Evolutionary conservation across 768 basidiomycete genomes (phyloP), one percentile per base, ranked within the genome.

Genomic region (Psilocybe subaeruginosa): DNA sequence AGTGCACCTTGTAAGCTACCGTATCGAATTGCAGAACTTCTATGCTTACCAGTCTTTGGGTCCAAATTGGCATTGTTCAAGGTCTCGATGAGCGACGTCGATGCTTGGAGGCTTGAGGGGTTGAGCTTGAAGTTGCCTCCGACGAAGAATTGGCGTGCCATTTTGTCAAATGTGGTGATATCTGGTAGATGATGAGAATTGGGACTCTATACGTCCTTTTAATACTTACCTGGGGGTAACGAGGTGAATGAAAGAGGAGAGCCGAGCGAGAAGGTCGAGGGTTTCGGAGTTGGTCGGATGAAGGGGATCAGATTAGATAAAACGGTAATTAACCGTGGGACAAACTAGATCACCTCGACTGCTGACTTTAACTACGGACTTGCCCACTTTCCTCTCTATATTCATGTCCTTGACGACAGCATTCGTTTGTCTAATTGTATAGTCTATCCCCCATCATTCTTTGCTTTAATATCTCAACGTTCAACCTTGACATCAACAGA

Each of bases 91-190:
- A 99, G 84, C 47, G 79, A 76, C 65, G 78, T 78, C 75, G 91
- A 89, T 67, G 86, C 82, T 64, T 82, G 81, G 64, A 80, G 80
- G 39, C 88, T 84, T 60, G 80, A 79, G 30, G 92, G 92, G 81
- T 98, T 97, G 89, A 99, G 90, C 83, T 98, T 99, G 87, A 97
- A 98, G 85, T 99, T 98, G 31, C 95, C 93, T 64, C 97, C 97
- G 69, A 93, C 95, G 72, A 97, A 96, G 80, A 96, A 97, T 75
- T 86, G 80, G 71, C 94, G 93, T 63, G 89, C 61, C 92, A 72
- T 63, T 33, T 37, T 57, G 19, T n/a, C 5, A 29, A 9, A 19
- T 48, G 35, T 4, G 11, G 49, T 29, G 27, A 4, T 27, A 35
- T 27, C 47, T 29, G 19, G 3, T n/a, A 43, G 1, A 17, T n/a